phyloP scores from a whole-genome alignment of 331 rosid species.

The Telfairia occidentalis region DNA sequence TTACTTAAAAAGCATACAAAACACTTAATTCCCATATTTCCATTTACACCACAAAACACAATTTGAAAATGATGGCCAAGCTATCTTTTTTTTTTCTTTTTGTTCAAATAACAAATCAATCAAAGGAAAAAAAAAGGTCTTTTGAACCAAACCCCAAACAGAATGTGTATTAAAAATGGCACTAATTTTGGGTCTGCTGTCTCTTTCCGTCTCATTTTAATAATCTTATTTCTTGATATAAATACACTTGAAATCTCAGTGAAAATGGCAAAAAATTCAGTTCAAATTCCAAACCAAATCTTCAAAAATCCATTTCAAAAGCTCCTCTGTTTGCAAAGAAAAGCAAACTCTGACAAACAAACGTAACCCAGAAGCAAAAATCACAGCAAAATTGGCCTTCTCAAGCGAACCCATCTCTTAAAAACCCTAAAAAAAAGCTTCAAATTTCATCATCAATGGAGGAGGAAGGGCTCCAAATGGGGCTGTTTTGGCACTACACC shows the following conservation, averaged over 20 bases:
- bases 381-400: slow-evolving; percentile 5
- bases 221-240: background rate
- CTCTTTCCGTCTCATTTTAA: background rate
- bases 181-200: background rate
- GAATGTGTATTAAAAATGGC: background rate
- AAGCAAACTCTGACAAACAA: slow-evolving; percentile 16
- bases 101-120: background rate
- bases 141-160: slow-evolving; percentile 1
- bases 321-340: background rate
- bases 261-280: background rate
- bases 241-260: background rate
- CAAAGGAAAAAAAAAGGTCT: background rate
- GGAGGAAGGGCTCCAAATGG: slow-evolving; percentile 30
- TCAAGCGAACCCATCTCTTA: slow-evolving; percentile 18
- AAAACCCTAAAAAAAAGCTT: background rate
- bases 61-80: slow-evolving; percentile 27
- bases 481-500: slow-evolving; percentile 39
- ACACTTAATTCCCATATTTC: background rate
- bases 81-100: background rate
- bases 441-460: slow-evolving; percentile 24
- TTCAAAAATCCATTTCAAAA: slow-evolving; percentile 1
- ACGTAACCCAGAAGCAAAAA: slow-evolving; percentile 53
- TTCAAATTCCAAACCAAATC: background rate
- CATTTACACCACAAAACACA: background rate
- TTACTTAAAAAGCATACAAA: background rate